Evolutionary conservation across 2,329 filamentous ascomycete species (phyloP), one percentile per base, ranked within the genome.

Genomic region (Magnaporthales sp.): DNA sequence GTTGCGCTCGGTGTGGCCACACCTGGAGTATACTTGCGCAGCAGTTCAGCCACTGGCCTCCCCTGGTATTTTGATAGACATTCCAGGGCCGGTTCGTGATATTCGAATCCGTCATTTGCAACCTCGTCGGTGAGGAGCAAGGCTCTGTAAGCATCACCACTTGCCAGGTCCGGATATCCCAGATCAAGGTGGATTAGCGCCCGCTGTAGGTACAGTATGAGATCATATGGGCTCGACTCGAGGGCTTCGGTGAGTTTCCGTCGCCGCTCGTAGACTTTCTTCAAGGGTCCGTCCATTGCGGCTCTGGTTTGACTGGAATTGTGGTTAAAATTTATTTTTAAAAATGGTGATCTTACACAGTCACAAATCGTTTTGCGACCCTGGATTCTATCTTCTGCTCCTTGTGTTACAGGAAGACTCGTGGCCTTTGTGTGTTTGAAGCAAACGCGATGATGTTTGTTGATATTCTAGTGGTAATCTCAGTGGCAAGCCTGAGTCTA

Each of bases 61-160:
- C 38, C 38, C 38, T 46, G 4, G 71, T 79, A 78, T 66, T 75
- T 71, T 68, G 80, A 73, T 63, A 89, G 76, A 10, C 83, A 80
- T 65, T 86, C 84, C 7, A 82, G 70, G 9, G 89, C 88, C 71
- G 85, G 80, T 19, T 92, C 87, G 74, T 95, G 89, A 73, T 93
- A 96, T 76, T 97, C 92, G 71, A 91, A 93, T 54, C 86, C 85
- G 69, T 94, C 91, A 67, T 95, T 89, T 69, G 83, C 78, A 46
- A 92, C 84, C 70, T 95, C 92, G 74, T 98, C 94, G 19, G 91
- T 85, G 62, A 99, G 80, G 4, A 97, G 85, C n/a, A 98, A 83
- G 1, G 93, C 93, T 66, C 91, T 89, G 75, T 98, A 98, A 5
- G 92, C 92, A 80, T 97, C 93, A 38, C 92, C 92, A 11, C 90